Conservation (phyloP, 2,329 filamentous ascomycete genomes). For the Penicillium vulpinum region DNA sequence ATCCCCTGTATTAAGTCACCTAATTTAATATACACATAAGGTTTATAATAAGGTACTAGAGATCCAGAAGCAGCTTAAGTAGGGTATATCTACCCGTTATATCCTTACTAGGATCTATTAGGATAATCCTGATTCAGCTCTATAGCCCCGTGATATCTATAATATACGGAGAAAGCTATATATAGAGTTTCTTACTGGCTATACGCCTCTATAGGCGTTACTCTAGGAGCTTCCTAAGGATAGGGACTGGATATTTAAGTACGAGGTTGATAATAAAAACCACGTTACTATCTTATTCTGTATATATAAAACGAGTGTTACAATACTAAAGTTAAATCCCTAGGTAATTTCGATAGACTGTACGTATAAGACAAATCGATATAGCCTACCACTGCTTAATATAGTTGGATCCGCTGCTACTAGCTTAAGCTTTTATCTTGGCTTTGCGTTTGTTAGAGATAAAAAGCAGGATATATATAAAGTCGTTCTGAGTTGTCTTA, state of each 20-base stretch:
- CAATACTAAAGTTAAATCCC: not conserved
- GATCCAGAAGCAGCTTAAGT: not conserved
- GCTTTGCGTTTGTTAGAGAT: not conserved
- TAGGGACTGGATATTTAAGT: no score
- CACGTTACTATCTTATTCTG: not conserved
- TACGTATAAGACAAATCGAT: not conserved
- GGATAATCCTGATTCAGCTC: accelerated
- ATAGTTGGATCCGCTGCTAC: not conserved
- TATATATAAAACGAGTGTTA: not conserved
- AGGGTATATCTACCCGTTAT: not conserved
- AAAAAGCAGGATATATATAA: not conserved
- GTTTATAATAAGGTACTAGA: not conserved
- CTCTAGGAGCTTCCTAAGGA: no score
- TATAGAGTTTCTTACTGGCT: no score
- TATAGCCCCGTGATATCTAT: not conserved
- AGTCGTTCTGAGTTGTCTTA: not conserved
- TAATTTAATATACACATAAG: accelerated
- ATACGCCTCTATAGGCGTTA: no score
- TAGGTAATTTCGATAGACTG: not conserved
- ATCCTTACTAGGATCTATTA: no score
- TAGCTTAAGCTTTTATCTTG: not conserved
- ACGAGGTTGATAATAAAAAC: not conserved
- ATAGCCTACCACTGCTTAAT: no score
- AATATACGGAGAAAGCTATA: not conserved
- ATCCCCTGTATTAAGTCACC: not conserved